A percentile compares a stretch with the other conserved stretches of the same genome.
These are phyloP conservation scores for Massariosphaeria phaeospora DNA, from an alignment of 495 filamentous ascomycete genomes.

Conservation along the genomic window DNA sequence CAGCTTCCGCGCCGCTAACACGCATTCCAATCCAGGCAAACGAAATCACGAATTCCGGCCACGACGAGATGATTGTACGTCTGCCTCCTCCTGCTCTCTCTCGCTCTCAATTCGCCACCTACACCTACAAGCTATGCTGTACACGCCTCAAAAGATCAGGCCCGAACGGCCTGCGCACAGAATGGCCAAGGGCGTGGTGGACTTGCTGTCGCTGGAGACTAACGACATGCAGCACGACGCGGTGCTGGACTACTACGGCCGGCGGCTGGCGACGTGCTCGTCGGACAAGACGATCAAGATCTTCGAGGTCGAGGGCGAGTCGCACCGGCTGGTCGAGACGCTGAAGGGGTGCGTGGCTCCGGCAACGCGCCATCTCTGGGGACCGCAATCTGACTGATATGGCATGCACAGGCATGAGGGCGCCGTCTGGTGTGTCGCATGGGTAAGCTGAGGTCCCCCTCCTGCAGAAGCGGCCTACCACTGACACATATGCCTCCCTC, in stretches of 20 bases:
- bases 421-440: conserved; percentile 93
- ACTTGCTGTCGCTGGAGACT: conserved; percentile 25
- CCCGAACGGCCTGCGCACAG: background rate
- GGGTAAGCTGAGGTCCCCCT: conserved; percentile 60
- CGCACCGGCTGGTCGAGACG: conserved; percentile 85
- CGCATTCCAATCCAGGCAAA: conserved; percentile 61
- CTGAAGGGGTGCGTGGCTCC: conserved; percentile 70
- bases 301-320: conserved; percentile 94
- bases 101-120: background rate
- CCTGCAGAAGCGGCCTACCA: no score
- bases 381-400: background rate
- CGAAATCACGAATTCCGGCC: conserved; percentile 82
- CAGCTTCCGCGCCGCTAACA: background rate
- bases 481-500: conserved; percentile 8
- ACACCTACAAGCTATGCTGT: background rate
- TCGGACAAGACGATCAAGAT: conserved; percentile 99
- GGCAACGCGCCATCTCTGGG: no score
- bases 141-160: background rate
- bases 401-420: conserved; percentile 69
- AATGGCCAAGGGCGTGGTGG: conserved; percentile 2
- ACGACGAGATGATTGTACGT: conserved; percentile 99
- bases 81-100: conserved; percentile 1
- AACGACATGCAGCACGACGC: conserved; percentile 74
- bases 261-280: conserved; percentile 92
- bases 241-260: conserved; percentile 95